A percentile compares a stretch with the other conserved stretches of the same genome.
Evolutionary conservation across 306 rosid species (phyloP).

Genomic region (Lathyrus aphaca): DNA sequence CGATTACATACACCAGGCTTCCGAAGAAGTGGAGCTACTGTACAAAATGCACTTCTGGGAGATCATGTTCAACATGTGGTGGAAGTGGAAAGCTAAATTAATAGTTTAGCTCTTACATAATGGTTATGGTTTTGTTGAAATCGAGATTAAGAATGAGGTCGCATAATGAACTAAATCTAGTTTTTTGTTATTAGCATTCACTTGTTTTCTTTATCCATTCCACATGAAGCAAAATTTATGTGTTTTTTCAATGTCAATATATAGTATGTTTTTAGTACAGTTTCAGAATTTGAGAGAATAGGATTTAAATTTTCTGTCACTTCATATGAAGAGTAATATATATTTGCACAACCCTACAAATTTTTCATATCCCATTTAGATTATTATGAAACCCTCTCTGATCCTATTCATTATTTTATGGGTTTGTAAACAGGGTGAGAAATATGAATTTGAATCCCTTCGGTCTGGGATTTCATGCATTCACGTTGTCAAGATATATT

Average conservation of each 20-base stretch:
- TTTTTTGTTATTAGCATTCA: constrained; percentile 18
- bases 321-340: background rate
- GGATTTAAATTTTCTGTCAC: constrained; percentile 7
- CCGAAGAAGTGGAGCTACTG: constrained; percentile 99
- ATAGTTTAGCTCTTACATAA: constrained; percentile 44
- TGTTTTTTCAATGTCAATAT: constrained; percentile 30
- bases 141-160: constrained; percentile 38
- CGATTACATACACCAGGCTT: constrained; percentile 57
- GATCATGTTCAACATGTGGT: constrained; percentile 74
- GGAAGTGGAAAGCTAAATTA: constrained; percentile 76
- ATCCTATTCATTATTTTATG: too few relatives aligned
- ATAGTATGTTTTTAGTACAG: constrained; percentile 23
- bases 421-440: too few relatives aligned
- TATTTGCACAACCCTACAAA: background rate
- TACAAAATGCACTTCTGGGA: constrained; percentile 80
- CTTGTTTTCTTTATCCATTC: background rate
- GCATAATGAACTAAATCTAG: constrained; percentile 29
- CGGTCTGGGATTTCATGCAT: too few relatives aligned
- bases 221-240: constrained; percentile 32
- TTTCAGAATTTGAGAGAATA: constrained; percentile 8
- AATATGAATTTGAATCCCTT: too few relatives aligned
- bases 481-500: too few relatives aligned
- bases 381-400: background rate
- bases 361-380: background rate
- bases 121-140: constrained; percentile 10